phyloP scores from a whole-genome alignment of 1,284 basidiomycete species.

The Cryptococcus wingfieldii region DNA sequence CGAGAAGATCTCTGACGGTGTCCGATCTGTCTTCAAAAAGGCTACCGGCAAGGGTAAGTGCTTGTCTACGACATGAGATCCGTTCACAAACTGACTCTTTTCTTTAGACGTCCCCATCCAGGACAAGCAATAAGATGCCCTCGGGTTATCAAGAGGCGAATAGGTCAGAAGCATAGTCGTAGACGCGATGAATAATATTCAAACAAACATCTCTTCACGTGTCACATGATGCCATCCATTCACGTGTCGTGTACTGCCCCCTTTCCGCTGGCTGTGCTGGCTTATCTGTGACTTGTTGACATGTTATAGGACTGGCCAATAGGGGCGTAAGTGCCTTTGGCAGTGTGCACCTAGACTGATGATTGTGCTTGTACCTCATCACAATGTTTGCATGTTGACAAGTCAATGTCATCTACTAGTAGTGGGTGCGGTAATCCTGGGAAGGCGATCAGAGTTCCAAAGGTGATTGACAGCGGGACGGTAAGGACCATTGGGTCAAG shows the following conservation, averaged over 20 bases:
- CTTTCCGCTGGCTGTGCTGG: neutral
- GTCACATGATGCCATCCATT: too few species aligned
- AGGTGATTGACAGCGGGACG: too few species aligned
- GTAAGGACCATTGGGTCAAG: too few species aligned
- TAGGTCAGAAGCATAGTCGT: neutral
- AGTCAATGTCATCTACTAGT: too few species aligned
- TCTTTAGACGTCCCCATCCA: constrained; percentile 5
- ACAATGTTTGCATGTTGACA: neutral
- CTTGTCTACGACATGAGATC: neutral
- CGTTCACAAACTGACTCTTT: neutral
- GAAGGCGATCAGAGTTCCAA: too few species aligned
- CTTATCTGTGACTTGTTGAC: neutral
- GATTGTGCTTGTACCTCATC: neutral
- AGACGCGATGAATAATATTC: neutral
- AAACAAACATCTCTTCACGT: too few species aligned
- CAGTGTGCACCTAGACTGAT: neutral
- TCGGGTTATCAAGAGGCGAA: neutral
- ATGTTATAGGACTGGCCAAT: too few species aligned
- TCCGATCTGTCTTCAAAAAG: constrained; percentile 23
- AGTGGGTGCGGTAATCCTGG: too few species aligned
- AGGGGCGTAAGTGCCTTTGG: too few species aligned
- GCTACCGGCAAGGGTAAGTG: neutral
- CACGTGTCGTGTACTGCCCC: too few species aligned
- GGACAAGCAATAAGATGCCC: constrained; percentile 7
- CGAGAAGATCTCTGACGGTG: constrained; percentile 51